Percentiles rank a stretch among this genome's conserved stretches.
These are phyloP conservation scores for Exserohilum rostratum DNA, from an alignment of 2,329 filamentous ascomycete species.

Conservation along the genomic window DNA sequence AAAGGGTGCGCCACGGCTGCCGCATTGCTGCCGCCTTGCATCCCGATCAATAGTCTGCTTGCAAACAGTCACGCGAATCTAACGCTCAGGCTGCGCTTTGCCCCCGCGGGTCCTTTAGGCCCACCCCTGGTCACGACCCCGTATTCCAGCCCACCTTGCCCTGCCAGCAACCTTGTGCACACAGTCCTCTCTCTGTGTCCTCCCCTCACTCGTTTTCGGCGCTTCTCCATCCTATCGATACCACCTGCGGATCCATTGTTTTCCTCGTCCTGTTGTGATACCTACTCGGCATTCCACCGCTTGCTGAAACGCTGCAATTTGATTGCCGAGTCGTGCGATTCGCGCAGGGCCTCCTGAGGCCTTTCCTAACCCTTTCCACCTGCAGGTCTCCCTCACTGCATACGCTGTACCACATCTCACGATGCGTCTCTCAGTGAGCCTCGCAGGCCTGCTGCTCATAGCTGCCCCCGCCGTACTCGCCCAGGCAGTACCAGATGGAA, in stretches of 20 bases:
- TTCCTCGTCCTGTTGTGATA: constrained; percentile 5
- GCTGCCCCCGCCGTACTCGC: constrained; percentile 41
- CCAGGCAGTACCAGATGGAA: constrained; percentile 31
- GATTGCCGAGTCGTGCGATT: constrained; percentile 17
- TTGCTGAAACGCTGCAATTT: constrained; percentile 6
- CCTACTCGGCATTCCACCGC: constrained; percentile 13
- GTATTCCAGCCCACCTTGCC: constrained; percentile 23
- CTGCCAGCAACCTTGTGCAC: constrained; percentile 22
- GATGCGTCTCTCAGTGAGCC: constrained; percentile 41
- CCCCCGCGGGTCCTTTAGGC: constrained; percentile 26
- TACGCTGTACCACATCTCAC: constrained; percentile 19
- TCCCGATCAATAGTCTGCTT: constrained; percentile 30
- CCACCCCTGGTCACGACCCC: constrained; percentile 29
- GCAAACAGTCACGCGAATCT: constrained; percentile 18
- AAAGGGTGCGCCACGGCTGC: background rate
- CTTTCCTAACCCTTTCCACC: constrained; percentile 11
- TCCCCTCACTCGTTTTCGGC: constrained; percentile 44
- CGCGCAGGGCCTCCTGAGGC: constrained; percentile 32
- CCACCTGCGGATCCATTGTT: constrained; percentile 14
- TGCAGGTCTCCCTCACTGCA: constrained; percentile 13
- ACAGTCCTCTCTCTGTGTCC: constrained; percentile 29
- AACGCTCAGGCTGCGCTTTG: constrained; percentile 19
- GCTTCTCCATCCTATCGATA: constrained; percentile 24
- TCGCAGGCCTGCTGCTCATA: constrained; percentile 40
- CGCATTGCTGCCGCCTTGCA: constrained; percentile 8